These are phyloP conservation scores for Trametes meyenii DNA, from an alignment of 768 basidiomycete species.

Conservation along the genomic window DNA sequence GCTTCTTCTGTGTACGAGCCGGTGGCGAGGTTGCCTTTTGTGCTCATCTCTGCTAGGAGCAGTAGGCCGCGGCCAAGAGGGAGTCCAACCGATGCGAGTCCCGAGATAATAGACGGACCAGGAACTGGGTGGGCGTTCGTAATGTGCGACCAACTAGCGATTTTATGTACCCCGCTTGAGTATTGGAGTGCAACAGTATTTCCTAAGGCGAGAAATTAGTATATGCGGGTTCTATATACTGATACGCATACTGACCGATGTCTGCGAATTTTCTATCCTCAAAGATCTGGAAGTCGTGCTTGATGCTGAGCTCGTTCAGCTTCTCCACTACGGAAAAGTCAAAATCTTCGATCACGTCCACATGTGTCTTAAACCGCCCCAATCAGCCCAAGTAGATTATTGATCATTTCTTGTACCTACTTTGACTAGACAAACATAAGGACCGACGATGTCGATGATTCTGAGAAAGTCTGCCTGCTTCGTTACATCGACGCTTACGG, in stretches of 20 bases:
- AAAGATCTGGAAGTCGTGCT: conserved; percentile 94
- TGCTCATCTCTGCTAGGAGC: conserved; percentile 96
- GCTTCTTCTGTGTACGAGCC: conserved; percentile 84
- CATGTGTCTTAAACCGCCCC: conserved; percentile 73
- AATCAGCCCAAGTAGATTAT: conserved; percentile 22
- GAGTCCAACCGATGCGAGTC: conserved; percentile 83
- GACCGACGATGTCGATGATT: conserved; percentile 88
- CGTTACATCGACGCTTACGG: conserved; percentile 95
- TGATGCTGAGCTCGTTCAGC: conserved; percentile 68
- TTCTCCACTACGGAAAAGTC: conserved; percentile 67
- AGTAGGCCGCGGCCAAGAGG: conserved; percentile 86
- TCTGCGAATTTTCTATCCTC: conserved; percentile 99
- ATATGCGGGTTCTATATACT: background rate
- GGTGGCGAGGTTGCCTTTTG: conserved; percentile 79
- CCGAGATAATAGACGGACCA: conserved; percentile 93
- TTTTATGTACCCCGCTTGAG: conserved; percentile 88
- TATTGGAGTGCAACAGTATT: conserved; percentile 97
- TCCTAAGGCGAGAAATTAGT: conserved; percentile 50
- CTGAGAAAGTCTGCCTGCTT: conserved; percentile 74
- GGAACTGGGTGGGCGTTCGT: conserved; percentile 97
- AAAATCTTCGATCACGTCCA: conserved; percentile 95
- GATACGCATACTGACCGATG: conserved; percentile 82
- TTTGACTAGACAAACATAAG: conserved; percentile 93
- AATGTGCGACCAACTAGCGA: conserved; percentile 94
- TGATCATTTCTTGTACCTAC: conserved; percentile 42